phyloP scores from a whole-genome alignment of 208 protist genomes.

The Strigomonas culicis region DNA sequence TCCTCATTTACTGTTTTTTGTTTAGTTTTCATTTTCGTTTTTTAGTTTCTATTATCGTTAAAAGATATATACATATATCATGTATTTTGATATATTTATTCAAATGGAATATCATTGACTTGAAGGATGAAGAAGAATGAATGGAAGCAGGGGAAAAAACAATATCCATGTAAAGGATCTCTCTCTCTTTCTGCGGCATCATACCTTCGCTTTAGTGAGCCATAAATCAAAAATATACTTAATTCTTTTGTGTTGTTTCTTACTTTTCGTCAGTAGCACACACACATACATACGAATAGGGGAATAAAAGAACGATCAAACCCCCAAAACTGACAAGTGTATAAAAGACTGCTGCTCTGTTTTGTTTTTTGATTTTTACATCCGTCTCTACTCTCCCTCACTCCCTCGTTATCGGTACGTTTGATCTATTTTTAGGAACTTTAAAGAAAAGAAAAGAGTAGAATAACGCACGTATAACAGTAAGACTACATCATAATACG shows the following conservation, averaged over 20 bases:
- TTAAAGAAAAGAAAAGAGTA: conserved; percentile 4
- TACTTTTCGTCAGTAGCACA: background rate
- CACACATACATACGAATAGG: background rate
- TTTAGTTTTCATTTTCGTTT: background rate
- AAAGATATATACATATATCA: background rate
- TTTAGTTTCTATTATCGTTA: conserved; percentile 9
- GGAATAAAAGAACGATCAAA: background rate
- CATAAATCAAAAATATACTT: conserved; percentile 7
- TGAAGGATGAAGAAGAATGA: background rate
- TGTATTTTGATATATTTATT: background rate
- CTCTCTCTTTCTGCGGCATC: too few species aligned
- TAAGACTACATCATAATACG: background rate
- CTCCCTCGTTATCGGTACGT: background rate
- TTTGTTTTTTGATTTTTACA: background rate
- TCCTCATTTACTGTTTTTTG: background rate
- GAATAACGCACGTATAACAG: background rate
- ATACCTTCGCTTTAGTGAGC: background rate
- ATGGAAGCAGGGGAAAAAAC: too few species aligned
- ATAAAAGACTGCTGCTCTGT: background rate
- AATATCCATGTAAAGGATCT: background rate
- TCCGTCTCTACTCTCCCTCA: background rate
- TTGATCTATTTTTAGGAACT: background rate
- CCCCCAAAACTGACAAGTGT: background rate
- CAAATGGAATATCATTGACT: too few species aligned
- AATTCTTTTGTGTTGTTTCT: background rate